Evolutionary conservation across 192 early-diverging fungal species (phyloP), one percentile per base, ranked within the genome.

Genomic region (Lunasporangiospora selenospora): DNA sequence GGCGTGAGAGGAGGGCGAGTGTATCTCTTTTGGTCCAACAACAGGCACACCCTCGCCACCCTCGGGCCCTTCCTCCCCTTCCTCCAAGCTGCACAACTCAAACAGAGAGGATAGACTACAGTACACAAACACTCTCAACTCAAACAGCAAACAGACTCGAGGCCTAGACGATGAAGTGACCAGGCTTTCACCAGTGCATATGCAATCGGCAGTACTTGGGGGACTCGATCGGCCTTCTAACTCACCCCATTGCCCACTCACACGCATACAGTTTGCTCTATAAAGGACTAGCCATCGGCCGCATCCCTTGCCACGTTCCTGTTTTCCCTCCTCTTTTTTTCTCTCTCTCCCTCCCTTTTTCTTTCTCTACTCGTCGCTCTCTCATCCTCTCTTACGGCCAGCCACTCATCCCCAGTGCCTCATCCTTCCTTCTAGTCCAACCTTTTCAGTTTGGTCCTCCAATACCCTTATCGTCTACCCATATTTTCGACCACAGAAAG

Each of bases 391-490:
- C 50, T 37, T 42, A n/a, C n/a, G n/a, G n/a, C n/a, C n/a, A n/a
- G n/a, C n/a, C n/a, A 10, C 39, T 48, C n/a, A 54, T 33, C 54
- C 34, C n/a, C n/a, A 60, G 23, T 32, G 30, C 41, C 51, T 62
- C 12, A 39, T 41, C 37, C 42, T n/a, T 42, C 56, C 21, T 41
- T 61, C 47, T 53, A n/a, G n/a, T n/a, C n/a, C 12, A 16, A 26
- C 63, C 30, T 27, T 32, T 30, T 21, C 16, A 21, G 33, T 52
- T 6, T 23, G 24, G 6, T 31, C 21, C n/a, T 30, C 16, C 30
- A 6, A 26, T 18, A 15, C 13, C 6, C 46, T n/a, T n/a, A n/a
- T n/a, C n/a, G n/a, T n/a, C 46, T 37, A 12, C 51, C 27, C 39
- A 53, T 34, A 36, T 15, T 57, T 34, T 33, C 38, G 26, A 16